A percentile compares a stretch with the other conserved stretches of the same genome.
Conservation (phyloP, 345 rosid species). For the Clarkia xantiana region DNA sequence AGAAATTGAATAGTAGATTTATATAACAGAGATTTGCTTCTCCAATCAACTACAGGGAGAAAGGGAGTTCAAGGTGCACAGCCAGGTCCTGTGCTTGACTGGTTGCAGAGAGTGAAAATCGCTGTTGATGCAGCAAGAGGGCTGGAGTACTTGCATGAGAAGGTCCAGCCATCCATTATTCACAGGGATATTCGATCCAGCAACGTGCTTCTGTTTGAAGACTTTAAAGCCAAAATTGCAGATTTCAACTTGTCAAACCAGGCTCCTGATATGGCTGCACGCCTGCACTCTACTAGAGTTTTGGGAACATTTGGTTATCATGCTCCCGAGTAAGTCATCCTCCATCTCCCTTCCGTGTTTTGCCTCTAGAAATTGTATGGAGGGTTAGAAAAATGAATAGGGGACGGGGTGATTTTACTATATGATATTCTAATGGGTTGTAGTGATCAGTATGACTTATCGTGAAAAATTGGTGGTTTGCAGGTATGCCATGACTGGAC, state of each 20-base stretch:
- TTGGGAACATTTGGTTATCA: slow-evolving; percentile 98
- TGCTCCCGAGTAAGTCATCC: slow-evolving; percentile 84
- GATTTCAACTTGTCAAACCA: slow-evolving; percentile 93
- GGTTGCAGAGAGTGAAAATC: slow-evolving; percentile 87
- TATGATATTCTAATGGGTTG: background rate
- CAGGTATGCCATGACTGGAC: slow-evolving; percentile 99
- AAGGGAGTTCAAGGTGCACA: slow-evolving; percentile 99
- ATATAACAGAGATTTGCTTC: no score
- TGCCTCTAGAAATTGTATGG: no score
- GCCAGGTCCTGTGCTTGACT: slow-evolving; percentile 94
- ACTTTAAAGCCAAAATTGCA: slow-evolving; percentile 82
- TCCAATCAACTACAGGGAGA: slow-evolving; percentile 40
- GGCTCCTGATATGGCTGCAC: slow-evolving; percentile 99
- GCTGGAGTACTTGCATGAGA: slow-evolving; percentile 93
- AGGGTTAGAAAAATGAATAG: no score
- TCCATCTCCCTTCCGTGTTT: background rate
- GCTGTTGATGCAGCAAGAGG: slow-evolving; percentile 97
- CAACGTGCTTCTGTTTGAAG: slow-evolving; percentile 90
- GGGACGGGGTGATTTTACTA: no score
- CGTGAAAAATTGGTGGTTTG: slow-evolving; percentile 6
- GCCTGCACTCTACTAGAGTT: slow-evolving; percentile 97
- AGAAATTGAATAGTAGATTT: no score
- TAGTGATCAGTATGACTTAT: background rate
- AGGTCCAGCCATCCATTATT: slow-evolving; percentile 66
- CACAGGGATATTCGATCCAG: slow-evolving; percentile 96